phyloP scores from a whole-genome alignment of 257 asterid species.

The Petunia axillaris region DNA sequence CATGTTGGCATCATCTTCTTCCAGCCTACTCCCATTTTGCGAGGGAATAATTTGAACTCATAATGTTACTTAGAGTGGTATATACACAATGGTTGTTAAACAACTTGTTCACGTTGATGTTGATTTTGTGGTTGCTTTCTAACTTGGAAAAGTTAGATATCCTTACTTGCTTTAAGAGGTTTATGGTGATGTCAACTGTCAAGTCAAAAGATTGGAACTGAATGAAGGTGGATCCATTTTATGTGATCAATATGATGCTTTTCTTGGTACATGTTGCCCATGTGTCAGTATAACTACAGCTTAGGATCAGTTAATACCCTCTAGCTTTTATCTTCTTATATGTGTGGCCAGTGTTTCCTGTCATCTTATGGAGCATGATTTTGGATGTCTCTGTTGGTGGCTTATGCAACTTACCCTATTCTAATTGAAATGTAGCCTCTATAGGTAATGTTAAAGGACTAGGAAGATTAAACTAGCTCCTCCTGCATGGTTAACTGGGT shows the following conservation, averaged over 20 bases:
- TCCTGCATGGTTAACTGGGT: background rate
- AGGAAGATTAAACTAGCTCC: background rate
- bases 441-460: background rate
- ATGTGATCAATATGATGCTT: slow-evolving; percentile 18
- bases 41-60: background rate
- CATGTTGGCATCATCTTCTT: slow-evolving; percentile 1
- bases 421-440: background rate
- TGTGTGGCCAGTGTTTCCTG: background rate
- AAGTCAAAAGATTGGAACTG: background rate
- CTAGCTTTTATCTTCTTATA: background rate
- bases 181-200: slow-evolving; percentile 9
- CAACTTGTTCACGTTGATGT: background rate
- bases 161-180: background rate
- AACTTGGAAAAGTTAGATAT: background rate
- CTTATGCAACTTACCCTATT: background rate
- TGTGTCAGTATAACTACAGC: background rate
- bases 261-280: background rate
- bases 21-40: background rate
- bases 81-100: background rate
- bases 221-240: background rate
- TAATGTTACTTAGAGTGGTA: background rate
- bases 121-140: slow-evolving; percentile 13
- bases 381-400: background rate
- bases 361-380: background rate
- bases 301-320: background rate